These are phyloP conservation scores for Podosphaera fusca DNA, from an alignment of 2,329 filamentous ascomycete species.

Conservation along the genomic window DNA sequence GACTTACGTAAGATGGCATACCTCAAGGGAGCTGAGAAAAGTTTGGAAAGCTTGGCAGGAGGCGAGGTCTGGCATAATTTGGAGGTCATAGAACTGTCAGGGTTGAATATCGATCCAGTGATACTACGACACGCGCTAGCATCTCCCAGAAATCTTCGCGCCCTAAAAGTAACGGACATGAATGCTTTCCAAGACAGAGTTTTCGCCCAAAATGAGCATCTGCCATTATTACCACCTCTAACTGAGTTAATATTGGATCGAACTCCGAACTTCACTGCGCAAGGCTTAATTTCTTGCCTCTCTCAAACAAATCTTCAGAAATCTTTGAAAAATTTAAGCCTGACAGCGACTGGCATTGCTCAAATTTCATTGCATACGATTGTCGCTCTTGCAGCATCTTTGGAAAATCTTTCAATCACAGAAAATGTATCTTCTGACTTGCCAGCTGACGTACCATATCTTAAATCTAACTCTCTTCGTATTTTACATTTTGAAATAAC, in stretches of 20 bases:
- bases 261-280: conserved; percentile 45
- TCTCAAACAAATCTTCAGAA: conserved; percentile 30
- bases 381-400: conserved; percentile 19
- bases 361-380: conserved; percentile 20
- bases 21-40: conserved; percentile 51
- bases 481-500: conserved; percentile 70
- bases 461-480: conserved; percentile 44
- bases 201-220: conserved; percentile 38
- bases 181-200: conserved; percentile 52
- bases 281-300: conserved; percentile 50
- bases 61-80: conserved; percentile 45
- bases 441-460: conserved; percentile 31
- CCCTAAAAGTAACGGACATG: conserved; percentile 51
- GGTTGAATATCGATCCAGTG: conserved; percentile 44
- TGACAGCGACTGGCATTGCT: conserved; percentile 50
- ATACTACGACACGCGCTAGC: conserved; percentile 49
- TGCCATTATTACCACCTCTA: conserved; percentile 53
- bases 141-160: conserved; percentile 41
- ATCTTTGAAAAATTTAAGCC: conserved; percentile 42
- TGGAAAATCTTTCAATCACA: conserved; percentile 27
- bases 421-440: conserved; percentile 33
- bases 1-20: conserved; percentile 82
- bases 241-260: conserved; percentile 51
- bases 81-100: conserved; percentile 48
- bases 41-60: conserved; percentile 44